Evolutionary conservation across 257 asterid genomes (phyloP), one percentile per base, ranked within the genome.

Genomic region (Anisodus tanguticus): DNA sequence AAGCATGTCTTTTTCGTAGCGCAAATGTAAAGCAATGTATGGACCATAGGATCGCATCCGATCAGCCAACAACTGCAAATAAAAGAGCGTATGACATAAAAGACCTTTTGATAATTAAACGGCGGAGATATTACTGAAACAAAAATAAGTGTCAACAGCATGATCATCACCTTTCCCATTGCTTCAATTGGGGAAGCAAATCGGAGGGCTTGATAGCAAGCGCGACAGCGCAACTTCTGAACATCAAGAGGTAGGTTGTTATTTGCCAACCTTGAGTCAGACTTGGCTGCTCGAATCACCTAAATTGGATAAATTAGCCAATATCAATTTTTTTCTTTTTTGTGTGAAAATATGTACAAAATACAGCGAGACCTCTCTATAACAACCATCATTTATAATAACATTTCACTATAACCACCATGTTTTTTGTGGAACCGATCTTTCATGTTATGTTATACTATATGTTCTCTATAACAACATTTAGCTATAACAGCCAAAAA

Each of bases 1-100:
- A 86, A 95, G 99, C 98, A 95, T 94, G 89, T 95, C 99, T 88
- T 95, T 91, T 85, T 95, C 99, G 88, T 92, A 95, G 85, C 98
- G 93, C 79, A 95, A 89, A 90, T 95, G 99, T 89, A 95, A 88
- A 85, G 98, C 97, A 85, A 94, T 94, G 55, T 92, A 95, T 67
- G 83, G 97, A 72, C 98, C 98, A 81, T 91, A 82, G 15, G 90
- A 85, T 84, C 92, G 92, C 98, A 93, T 93, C 53, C 99, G 92
- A 81, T 92, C 94, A 80, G 92, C 97, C 95, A 95, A 80, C 86
- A 95, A 89, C 98, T 95, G 88, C 90, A 86, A 85, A 83, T 45
- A 83, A 47, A 81, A 63, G 37, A 71, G 9, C 43, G 2, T 11
- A 60, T 11, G 35, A 59, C 17, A 8, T 13, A 70, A 54, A 16